These are phyloP conservation scores for Metschnikowia peoriensis DNA, from an alignment of 805 yeast species.

Conservation along the genomic window DNA sequence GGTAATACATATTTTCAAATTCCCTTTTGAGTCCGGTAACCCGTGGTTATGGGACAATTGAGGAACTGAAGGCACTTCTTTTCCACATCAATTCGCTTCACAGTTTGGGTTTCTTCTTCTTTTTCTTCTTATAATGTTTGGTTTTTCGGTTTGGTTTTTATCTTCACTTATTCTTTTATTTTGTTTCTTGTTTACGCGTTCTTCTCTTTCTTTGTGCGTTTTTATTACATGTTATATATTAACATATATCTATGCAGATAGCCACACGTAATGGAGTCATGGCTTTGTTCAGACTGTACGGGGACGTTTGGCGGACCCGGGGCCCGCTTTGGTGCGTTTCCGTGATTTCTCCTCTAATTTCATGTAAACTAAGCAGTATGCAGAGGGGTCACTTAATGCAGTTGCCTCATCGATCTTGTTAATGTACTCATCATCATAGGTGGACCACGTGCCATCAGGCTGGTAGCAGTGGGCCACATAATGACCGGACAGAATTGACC, in stretches of 20 bases:
- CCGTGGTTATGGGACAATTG: background rate
- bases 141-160: background rate
- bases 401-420: conserved; percentile 68
- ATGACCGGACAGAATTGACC: conserved; percentile 91
- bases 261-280: background rate
- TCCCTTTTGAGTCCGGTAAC: background rate
- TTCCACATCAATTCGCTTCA: background rate
- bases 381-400: conserved; percentile 81
- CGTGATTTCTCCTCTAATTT: conserved; percentile 58
- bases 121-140: background rate
- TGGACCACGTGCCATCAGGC: conserved; percentile 90
- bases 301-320: background rate
- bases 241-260: conserved; percentile 6
- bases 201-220: background rate
- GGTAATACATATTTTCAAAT: too few relatives aligned
- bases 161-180: background rate
- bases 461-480: conserved; percentile 88
- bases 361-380: conserved; percentile 85
- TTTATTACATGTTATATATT: conserved; percentile 1
- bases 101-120: conserved; percentile 1
- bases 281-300: background rate
- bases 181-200: background rate
- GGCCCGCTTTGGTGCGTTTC: conserved; percentile 5
- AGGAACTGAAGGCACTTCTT: too few relatives aligned
- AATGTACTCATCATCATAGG: conserved; percentile 90